A percentile compares a stretch with the other conserved stretches of the same genome.
These are phyloP conservation scores for Eimeria sp. DNA, from an alignment of 169 alveolate species.

Conservation along the genomic window DNA sequence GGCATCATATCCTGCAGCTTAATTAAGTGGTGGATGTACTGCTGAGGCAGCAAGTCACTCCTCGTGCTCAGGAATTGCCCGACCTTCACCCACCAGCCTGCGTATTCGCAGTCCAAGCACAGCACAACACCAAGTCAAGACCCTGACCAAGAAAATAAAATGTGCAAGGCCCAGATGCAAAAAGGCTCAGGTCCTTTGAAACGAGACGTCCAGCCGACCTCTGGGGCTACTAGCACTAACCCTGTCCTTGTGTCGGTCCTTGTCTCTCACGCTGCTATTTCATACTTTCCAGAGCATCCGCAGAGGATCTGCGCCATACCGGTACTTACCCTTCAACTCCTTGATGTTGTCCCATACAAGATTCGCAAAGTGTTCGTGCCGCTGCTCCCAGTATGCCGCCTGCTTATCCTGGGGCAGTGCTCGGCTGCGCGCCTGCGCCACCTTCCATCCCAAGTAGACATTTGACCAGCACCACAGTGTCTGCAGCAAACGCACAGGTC, in stretches of 20 bases:
- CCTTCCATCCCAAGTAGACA: conserved; percentile 90
- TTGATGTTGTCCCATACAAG: conserved; percentile 91
- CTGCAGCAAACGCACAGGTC: conserved; percentile 74
- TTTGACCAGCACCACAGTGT: conserved; percentile 93
- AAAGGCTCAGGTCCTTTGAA: neutral
- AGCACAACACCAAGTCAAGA: neutral
- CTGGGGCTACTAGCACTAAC: neutral
- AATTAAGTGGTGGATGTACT: conserved; percentile 91
- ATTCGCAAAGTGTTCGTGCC: conserved; percentile 94
- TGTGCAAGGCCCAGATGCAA: neutral
- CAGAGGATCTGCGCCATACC: neutral
- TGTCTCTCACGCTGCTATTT: neutral
- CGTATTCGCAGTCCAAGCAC: neutral
- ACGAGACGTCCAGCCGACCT: neutral
- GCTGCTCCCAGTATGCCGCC: conserved; percentile 93
- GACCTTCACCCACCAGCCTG: conserved; percentile 97
- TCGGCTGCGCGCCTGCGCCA: conserved; percentile 89
- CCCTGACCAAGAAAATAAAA: neutral
- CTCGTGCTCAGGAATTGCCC: conserved; percentile 96
- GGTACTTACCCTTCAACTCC: conserved; percentile 89
- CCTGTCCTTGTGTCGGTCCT: neutral
- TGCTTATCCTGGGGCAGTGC: conserved; percentile 88
- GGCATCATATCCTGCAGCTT: conserved; percentile 95
- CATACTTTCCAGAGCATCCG: neutral
- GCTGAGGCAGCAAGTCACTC: conserved; percentile 93